Evolutionary conservation across 305 asterid genomes (phyloP).

Genomic region (Solanum hybrid): DNA sequence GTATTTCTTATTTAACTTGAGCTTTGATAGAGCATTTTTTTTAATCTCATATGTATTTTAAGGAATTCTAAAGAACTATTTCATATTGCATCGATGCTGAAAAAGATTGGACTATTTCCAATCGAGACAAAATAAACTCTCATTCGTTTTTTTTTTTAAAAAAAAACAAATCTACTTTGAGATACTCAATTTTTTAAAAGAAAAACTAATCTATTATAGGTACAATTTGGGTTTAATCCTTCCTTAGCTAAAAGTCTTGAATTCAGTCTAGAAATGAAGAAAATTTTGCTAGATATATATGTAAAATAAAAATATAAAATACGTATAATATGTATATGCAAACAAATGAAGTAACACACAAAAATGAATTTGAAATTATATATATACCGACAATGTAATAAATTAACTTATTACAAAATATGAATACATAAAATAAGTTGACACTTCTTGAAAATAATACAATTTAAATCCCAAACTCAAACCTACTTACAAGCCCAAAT

Average conservation of each 20-base stretch:
- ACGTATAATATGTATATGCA: background rate
- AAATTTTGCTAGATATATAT: background rate
- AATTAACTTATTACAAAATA: background rate
- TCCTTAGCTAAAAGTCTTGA: no score
- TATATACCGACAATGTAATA: background rate
- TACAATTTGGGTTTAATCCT: no score
- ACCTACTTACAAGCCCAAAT: background rate
- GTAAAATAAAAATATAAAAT: background rate
- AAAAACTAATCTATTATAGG: background rate
- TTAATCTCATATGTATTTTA: no score
- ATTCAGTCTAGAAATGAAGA: background rate
- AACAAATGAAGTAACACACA: background rate
- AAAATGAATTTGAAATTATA: background rate
- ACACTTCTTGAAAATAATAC: background rate
- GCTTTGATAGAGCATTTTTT: no score
- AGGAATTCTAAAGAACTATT: no score
- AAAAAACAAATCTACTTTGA: background rate
- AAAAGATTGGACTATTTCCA: no score
- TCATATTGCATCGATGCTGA: no score
- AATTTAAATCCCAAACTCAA: background rate
- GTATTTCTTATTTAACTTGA: no score
- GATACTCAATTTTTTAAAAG: background rate
- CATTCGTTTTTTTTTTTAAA: fast-evolving
- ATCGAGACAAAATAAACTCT: no score
- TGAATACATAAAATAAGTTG: background rate